Percentiles rank a stretch among this genome's conserved stretches.
phyloP scores from a whole-genome alignment of 768 basidiomycete genomes.

The Nidularia sp. region DNA sequence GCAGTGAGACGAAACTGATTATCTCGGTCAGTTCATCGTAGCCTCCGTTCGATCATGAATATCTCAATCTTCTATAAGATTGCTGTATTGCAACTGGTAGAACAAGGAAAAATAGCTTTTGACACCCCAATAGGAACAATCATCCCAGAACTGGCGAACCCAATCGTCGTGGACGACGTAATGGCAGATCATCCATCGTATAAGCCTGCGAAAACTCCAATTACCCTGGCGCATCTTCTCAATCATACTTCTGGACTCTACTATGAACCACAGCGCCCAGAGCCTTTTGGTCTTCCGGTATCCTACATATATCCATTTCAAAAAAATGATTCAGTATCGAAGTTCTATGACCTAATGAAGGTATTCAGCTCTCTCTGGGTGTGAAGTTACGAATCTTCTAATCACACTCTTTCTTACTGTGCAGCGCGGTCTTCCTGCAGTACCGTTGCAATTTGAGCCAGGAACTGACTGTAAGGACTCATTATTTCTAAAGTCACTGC shows the following conservation, averaged over 20 bases:
- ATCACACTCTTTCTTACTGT: too few species aligned
- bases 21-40: conserved; percentile 12
- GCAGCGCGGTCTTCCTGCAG: conserved; percentile 16
- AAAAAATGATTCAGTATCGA: conserved; percentile 12
- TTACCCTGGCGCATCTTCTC: conserved; percentile 22
- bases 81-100: conserved; percentile 25
- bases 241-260: conserved; percentile 25
- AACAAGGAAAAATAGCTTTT: conserved; percentile 18
- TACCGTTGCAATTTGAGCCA: conserved; percentile 24
- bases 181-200: conserved; percentile 11
- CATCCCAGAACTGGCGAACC: conserved; percentile 20
- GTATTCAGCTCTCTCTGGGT: conserved; percentile 2
- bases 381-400: too few species aligned
- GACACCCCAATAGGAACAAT: conserved; percentile 17
- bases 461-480: conserved; percentile 20
- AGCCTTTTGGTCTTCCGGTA: conserved; percentile 5
- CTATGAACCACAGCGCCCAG: conserved; percentile 14
- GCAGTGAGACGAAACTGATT: conserved; percentile 26
- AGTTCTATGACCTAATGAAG: conserved; percentile 14
- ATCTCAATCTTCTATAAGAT: conserved; percentile 13
- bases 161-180: conserved; percentile 13
- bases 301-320: conserved; percentile 18
- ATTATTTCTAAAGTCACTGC: not conserved
- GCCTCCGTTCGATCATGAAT: not conserved
- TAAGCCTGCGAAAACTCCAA: conserved; percentile 13